Evolutionary conservation across 768 basidiomycete genomes (phyloP).

Genomic region (Suillus tomentosus): DNA sequence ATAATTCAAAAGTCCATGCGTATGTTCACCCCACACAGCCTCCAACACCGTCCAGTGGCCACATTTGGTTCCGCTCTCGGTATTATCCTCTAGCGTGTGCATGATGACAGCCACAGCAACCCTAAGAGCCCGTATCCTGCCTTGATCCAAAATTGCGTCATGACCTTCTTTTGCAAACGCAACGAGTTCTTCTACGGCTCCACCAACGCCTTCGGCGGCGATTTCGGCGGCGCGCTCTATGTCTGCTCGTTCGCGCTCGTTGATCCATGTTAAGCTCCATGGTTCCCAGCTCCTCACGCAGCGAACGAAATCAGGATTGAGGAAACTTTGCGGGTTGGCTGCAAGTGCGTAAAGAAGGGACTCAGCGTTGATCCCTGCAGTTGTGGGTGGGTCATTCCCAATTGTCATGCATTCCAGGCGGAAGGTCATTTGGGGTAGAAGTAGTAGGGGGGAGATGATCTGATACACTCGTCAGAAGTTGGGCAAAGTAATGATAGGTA

Average conservation of each 20-base stretch:
- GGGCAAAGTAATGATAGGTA: neutral
- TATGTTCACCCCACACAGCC: conserved; percentile 60
- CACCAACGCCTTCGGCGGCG: conserved; percentile 65
- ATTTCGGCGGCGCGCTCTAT: conserved; percentile 65
- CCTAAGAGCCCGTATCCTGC: conserved; percentile 59
- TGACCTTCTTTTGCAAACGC: conserved; percentile 32
- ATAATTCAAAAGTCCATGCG: conserved; percentile 57
- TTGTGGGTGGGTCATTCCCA: conserved; percentile 58
- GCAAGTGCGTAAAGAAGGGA: conserved; percentile 63
- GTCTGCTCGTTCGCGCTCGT: conserved; percentile 57
- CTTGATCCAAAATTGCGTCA: conserved; percentile 46
- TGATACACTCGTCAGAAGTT: conserved; percentile 27
- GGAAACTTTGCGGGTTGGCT: conserved; percentile 59
- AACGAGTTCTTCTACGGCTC: conserved; percentile 63
- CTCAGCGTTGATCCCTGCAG: conserved; percentile 68
- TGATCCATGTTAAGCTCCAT: conserved; percentile 61
- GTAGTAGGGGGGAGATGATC: conserved; percentile 75
- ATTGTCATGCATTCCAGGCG: conserved; percentile 74
- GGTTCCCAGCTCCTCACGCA: conserved; percentile 63
- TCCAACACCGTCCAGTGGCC: conserved; percentile 60
- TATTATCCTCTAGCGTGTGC: conserved; percentile 50
- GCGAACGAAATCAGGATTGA: conserved; percentile 58
- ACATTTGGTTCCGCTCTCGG: conserved; percentile 24
- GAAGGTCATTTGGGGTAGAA: conserved; percentile 70
- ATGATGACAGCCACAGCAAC: conserved; percentile 62